These are phyloP conservation scores for Vaccinium myrtillus DNA, from an alignment of 148 eudicot genomes.

Conservation along the genomic window DNA sequence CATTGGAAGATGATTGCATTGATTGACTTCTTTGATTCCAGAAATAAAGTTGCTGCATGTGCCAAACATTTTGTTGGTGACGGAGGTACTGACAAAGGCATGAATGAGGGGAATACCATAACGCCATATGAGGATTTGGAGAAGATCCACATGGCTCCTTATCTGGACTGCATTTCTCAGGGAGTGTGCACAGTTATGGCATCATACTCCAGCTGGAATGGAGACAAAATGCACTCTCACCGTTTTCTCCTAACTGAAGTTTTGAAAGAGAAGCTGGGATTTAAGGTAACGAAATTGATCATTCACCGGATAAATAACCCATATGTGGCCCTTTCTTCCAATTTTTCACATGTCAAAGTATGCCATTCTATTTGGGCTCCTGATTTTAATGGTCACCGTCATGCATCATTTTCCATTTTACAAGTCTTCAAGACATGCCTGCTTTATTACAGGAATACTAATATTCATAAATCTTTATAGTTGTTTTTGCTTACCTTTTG, in stretches of 20 bases:
- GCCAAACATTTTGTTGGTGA: slow-evolving; percentile 98
- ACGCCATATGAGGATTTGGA: slow-evolving; percentile 59
- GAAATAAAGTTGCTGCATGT: slow-evolving; percentile 78
- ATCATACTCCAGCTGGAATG: slow-evolving; percentile 91
- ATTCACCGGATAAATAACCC: neutral
- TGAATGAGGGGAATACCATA: slow-evolving; percentile 82
- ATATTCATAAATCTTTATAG: neutral
- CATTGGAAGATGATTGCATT: slow-evolving; percentile 5
- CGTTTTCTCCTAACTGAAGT: slow-evolving; percentile 66
- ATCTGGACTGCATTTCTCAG: slow-evolving; percentile 74
- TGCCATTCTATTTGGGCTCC: neutral
- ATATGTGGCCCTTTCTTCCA: neutral
- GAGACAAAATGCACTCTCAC: slow-evolving; percentile 57
- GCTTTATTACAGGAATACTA: neutral
- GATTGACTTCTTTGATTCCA: slow-evolving; percentile 31
- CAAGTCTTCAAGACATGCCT: neutral
- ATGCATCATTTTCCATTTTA: neutral
- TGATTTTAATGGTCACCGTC: neutral
- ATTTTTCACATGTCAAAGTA: neutral
- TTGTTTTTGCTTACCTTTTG: neutral
- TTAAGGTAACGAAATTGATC: slow-evolving; percentile 51
- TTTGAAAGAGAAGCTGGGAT: slow-evolving; percentile 74
- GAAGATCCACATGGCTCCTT: slow-evolving; percentile 82
- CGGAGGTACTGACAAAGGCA: slow-evolving; percentile 81
- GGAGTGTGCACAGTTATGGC: slow-evolving; percentile 97